Base-by-base conservation (phyloP, 306 rosid genomes). In the Cicer arietinum region DNA sequence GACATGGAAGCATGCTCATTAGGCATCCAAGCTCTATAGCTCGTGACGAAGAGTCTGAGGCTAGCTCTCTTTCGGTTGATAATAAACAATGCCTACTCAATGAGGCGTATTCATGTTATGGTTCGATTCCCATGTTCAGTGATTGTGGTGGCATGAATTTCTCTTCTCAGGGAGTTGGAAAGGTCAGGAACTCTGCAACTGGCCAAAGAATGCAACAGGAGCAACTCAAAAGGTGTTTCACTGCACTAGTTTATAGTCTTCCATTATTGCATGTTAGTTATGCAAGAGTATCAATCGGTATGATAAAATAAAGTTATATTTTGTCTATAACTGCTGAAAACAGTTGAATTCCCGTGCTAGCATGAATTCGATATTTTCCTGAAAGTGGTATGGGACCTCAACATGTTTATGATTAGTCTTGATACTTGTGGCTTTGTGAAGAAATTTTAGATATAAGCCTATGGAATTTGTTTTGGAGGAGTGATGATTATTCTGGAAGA, bases 1-100 rank as follows among this genome's bases (percentile, higher is more conserved):
- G 99, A 84, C 99, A 94, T 83, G 99, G 99, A 81, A 92, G 96
- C 83, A 91, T 94, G 83, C 97, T 94, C 68, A 89, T 94, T 16
- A 86, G 96, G 92, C 97, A 92, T 84, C 99, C 99, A 1, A 90
- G 88, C 82, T 85, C 91, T 51, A 84, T 91, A 67, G 88, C 85
- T 58, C 90, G 96, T 41, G 96, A 94, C 46, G 99, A 94, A 83
- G 99, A 94, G 85, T 94, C 99, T 7, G 99, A 94, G 84, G 98
- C 97, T 80, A 94, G 99, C 88, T 94, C 99, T 39, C 88, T 92
- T 70, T 92, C 97, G 17, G 88, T 94, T 78, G 99, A 92, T 81
- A 91, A 91, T 85, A 85, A 86, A 75, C 90, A 83, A 41, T 86
- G 84, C 81, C 82, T 81, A 41, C 63, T 70, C 41, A 85, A 85